These are phyloP conservation scores for Dissophora ornata DNA, from an alignment of 192 early-diverging fungal genomes.

Conservation along the genomic window DNA sequence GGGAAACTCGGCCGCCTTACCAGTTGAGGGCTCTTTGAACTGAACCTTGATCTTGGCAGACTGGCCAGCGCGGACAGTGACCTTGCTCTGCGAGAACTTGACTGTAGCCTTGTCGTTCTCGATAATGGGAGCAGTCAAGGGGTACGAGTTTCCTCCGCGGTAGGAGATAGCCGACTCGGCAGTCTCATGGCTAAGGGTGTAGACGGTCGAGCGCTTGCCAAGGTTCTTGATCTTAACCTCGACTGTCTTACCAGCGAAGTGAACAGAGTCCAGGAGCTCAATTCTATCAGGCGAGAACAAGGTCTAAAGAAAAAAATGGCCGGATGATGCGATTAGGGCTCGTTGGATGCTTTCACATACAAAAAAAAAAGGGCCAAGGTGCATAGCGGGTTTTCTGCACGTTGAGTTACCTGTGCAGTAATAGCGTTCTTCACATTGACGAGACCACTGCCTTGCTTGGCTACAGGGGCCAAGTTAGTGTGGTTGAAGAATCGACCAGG, in stretches of 20 bases:
- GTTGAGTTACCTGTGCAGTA: no score
- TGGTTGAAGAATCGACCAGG: conserved; percentile 9
- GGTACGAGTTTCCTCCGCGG: conserved; percentile 25
- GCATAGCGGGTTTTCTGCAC: no score
- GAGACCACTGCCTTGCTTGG: conserved; percentile 77
- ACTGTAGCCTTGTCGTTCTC: conserved; percentile 53
- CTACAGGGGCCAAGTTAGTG: conserved; percentile 45
- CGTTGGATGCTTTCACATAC: no score
- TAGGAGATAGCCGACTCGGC: conserved; percentile 54
- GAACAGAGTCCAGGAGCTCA: conserved; percentile 61
- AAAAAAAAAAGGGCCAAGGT: no score
- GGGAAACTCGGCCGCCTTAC: conserved; percentile 35
- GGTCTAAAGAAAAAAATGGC: conserved; percentile 54
- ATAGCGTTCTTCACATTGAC: conserved; percentile 76
- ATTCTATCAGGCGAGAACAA: conserved; percentile 66
- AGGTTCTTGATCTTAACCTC: conserved; percentile 57
- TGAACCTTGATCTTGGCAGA: conserved; percentile 45
- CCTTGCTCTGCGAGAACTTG: conserved; percentile 18
- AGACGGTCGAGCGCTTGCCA: conserved; percentile 34
- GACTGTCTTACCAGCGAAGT: conserved; percentile 45
- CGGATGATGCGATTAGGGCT: no score
- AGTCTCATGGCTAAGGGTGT: conserved; percentile 46
- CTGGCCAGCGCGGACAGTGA: conserved; percentile 45
- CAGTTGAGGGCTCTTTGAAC: conserved; percentile 52
- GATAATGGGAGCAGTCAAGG: conserved; percentile 47